Conservation (phyloP, 2,329 filamentous ascomycete species). For the Bipolaris oryzae region DNA sequence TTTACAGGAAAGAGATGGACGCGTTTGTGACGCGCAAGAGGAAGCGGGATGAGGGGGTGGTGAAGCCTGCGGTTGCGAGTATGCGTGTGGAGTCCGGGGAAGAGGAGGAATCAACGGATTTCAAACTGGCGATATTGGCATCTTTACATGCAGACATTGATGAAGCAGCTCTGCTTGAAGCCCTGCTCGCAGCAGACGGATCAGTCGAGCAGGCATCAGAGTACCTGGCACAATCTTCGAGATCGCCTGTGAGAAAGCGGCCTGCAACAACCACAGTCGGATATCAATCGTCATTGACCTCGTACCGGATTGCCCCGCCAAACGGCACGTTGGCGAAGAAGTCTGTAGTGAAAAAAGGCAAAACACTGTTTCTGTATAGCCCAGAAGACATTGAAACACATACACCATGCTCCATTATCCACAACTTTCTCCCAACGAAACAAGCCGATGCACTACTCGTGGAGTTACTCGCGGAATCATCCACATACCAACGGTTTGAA, state of each 20-base stretch:
- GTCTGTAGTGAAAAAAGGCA: conserved; percentile 73
- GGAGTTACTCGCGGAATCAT: conserved; percentile 77
- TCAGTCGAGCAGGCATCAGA: conserved; percentile 70
- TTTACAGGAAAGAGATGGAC: conserved; percentile 37
- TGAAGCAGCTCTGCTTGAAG: conserved; percentile 74
- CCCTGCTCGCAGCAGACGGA: conserved; percentile 78
- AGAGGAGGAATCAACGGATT: conserved; percentile 71
- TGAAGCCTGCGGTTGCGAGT: background rate
- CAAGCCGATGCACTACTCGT: conserved; percentile 74
- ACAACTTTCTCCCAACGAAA: conserved; percentile 79
- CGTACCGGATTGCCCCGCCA: conserved; percentile 27
- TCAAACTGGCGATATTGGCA: conserved; percentile 82
- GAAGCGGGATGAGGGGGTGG: conserved; percentile 27
- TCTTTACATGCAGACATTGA: conserved; percentile 73
- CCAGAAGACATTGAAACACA: conserved; percentile 79
- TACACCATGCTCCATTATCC: conserved; percentile 89
- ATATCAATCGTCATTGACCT: conserved; percentile 53
- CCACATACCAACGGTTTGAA: conserved; percentile 70
- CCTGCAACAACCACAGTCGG: conserved; percentile 33
- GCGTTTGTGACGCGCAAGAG: conserved; percentile 49
- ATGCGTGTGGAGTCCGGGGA: background rate
- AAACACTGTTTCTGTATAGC: conserved; percentile 82
- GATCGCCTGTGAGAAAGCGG: conserved; percentile 45
- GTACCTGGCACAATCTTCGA: conserved; percentile 54
- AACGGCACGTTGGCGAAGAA: conserved; percentile 34